phyloP scores from a whole-genome alignment of 108 stramenopile species.

The Cyclotella baltica region DNA sequence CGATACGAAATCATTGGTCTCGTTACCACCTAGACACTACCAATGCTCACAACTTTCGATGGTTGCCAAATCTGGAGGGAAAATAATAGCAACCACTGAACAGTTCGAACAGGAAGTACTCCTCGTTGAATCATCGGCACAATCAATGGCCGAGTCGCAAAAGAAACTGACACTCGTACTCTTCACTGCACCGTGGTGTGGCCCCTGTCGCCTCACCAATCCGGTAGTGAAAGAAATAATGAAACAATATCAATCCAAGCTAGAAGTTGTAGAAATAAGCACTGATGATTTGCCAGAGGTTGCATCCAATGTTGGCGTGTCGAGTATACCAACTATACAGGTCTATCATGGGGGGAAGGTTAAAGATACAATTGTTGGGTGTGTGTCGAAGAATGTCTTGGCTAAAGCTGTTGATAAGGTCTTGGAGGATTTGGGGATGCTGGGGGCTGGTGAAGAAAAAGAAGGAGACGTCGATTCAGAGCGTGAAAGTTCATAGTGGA shows the following conservation, averaged over 20 bases:
- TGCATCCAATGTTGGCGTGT: slow-evolving; percentile 68
- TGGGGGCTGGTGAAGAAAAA: slow-evolving; percentile 23
- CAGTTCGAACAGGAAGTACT: slow-evolving; percentile 70
- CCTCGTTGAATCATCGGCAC: background rate
- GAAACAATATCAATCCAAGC: slow-evolving; percentile 67
- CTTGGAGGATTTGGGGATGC: slow-evolving; percentile 71
- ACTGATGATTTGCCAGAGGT: slow-evolving; percentile 88
- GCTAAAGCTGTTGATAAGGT: slow-evolving; percentile 78
- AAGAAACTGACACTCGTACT: slow-evolving; percentile 63
- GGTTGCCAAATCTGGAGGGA: slow-evolving; percentile 82
- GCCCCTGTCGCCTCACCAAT: slow-evolving; percentile 78
- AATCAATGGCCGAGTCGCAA: slow-evolving; percentile 5
- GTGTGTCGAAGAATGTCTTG: slow-evolving; percentile 84
- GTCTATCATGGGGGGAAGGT: slow-evolving; percentile 69
- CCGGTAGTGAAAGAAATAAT: slow-evolving; percentile 84
- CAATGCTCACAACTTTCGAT: slow-evolving; percentile 31
- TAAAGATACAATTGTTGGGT: slow-evolving; percentile 84
- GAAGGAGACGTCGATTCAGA: background rate
- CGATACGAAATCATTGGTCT: background rate
- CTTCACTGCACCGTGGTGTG: slow-evolving; percentile 87
- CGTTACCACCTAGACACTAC: background rate
- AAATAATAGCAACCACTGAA: slow-evolving; percentile 62
- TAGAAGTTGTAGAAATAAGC: slow-evolving; percentile 81
- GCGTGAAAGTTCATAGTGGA: slow-evolving; percentile 4
- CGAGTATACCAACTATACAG: slow-evolving; percentile 90